These are phyloP conservation scores for Discostella stelligeroides DNA, from an alignment of 108 stramenopile species.

Conservation along the genomic window DNA sequence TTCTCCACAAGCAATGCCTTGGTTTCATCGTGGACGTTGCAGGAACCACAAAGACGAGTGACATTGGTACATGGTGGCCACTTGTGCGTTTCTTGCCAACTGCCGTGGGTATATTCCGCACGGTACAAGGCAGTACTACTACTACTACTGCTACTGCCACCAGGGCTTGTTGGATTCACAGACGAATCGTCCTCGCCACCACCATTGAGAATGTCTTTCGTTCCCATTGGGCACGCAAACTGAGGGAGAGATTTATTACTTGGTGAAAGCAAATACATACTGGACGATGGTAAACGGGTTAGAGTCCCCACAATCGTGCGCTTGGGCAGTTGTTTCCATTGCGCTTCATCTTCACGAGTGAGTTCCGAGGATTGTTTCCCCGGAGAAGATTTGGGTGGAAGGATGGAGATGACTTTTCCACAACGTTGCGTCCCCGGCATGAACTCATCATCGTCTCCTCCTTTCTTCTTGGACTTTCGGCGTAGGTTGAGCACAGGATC, in stretches of 20 bases:
- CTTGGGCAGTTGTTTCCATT: conserved; percentile 19
- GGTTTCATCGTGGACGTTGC: conserved; percentile 90
- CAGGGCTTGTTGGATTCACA: too few species aligned
- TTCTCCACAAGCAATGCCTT: conserved; percentile 80
- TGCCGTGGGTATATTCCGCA: conserved; percentile 65
- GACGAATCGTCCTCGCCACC: conserved; percentile 14
- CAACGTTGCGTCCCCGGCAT: conserved; percentile 42
- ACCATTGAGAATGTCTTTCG: conserved; percentile 18
- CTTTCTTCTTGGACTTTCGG: conserved; percentile 18
- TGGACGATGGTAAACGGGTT: conserved; percentile 30
- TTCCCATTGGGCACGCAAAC: conserved; percentile 55
- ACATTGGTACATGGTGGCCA: conserved; percentile 85
- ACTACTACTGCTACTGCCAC: too few species aligned
- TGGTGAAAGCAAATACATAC: conserved; percentile 58
- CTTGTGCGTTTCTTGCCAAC: conserved; percentile 60
- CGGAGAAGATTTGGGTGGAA: conserved; percentile 63
- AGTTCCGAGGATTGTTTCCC: too few species aligned
- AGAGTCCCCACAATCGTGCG: conserved; percentile 74
- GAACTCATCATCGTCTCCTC: conserved; percentile 6
- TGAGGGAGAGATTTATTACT: conserved; percentile 64
- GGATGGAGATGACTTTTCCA: conserved; percentile 64
- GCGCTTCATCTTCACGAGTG: conserved; percentile 32
- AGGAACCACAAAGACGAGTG: conserved; percentile 65
- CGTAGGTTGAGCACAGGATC: conserved; percentile 72
- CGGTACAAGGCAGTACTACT: conserved; percentile 48